A percentile compares a stretch with the other conserved stretches of the same genome.
phyloP scores from a whole-genome alignment of 441 rosid species.

The California macrophylla region DNA sequence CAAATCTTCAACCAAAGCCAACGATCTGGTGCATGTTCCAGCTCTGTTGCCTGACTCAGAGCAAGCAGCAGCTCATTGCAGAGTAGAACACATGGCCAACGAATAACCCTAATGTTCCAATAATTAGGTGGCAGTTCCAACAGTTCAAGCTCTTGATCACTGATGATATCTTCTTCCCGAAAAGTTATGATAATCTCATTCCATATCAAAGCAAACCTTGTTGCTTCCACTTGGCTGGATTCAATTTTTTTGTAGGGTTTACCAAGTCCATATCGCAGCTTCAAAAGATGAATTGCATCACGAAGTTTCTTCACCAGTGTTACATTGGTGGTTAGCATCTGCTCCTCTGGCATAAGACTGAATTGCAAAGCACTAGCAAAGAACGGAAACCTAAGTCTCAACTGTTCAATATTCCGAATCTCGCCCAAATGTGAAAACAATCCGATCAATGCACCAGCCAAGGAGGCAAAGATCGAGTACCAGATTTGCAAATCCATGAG shows the following conservation, averaged over 20 bases:
- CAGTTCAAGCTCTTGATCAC: conserved; percentile 12
- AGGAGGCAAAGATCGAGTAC: conserved; percentile 17
- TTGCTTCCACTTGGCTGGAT: conserved; percentile 15
- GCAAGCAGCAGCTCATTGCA: conserved; percentile 17
- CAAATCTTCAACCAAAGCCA: conserved; percentile 16
- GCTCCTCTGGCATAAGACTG: conserved; percentile 15
- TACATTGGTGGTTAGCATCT: not conserved
- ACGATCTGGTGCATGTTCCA: conserved; percentile 9
- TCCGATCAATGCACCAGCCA: conserved; percentile 9
- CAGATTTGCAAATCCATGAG: conserved; percentile 22
- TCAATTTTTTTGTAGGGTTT: conserved; percentile 10
- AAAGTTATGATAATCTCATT: conserved; percentile 17
- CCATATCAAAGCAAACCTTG: conserved; percentile 20
- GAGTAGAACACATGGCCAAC: conserved; percentile 22
- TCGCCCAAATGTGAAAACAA: conserved; percentile 19
- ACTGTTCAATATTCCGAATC: conserved; percentile 18
- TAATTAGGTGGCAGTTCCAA: conserved; percentile 15
- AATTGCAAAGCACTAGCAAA: conserved; percentile 16
- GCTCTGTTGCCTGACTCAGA: conserved; percentile 13
- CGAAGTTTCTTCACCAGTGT: conserved; percentile 3
- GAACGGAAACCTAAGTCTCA: conserved; percentile 16
- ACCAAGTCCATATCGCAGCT: conserved; percentile 9
- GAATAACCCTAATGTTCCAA: conserved; percentile 15
- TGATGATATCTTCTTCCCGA: conserved; percentile 20
- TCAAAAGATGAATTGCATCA: conserved; percentile 10